Evolutionary conservation across 768 basidiomycete genomes (phyloP).

Genomic region (Podaxis sp.): DNA sequence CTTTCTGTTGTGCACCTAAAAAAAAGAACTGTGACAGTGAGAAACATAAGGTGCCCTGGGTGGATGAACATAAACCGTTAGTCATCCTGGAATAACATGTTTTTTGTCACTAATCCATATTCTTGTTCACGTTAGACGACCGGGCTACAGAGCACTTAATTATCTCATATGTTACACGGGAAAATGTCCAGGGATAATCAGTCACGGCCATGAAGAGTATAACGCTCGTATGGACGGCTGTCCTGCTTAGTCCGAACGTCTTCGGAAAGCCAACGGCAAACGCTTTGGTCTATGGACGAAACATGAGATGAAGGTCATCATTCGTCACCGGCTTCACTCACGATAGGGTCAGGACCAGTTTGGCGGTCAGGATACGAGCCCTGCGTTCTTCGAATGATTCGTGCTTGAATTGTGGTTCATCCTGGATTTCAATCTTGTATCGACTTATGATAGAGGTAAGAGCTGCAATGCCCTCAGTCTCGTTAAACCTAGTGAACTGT

Average conservation of each 20-base stretch:
- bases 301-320: neutral
- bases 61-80: no score
- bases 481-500: slow-evolving; percentile 37
- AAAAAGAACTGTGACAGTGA: no score
- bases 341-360: slow-evolving; percentile 42
- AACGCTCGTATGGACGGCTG: neutral
- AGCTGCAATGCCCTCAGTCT: slow-evolving; percentile 49
- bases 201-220: neutral
- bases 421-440: slow-evolving; percentile 47
- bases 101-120: no score
- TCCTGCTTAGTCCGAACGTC: slow-evolving; percentile 8
- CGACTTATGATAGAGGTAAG: slow-evolving; percentile 46
- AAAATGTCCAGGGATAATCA: neutral
- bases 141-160: no score
- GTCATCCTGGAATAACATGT: no score
- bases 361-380: slow-evolving; percentile 35
- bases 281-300: slow-evolving; percentile 21
- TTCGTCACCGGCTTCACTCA: slow-evolving; percentile 25
- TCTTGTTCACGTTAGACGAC: no score
- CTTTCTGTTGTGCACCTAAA: no score
- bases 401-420: slow-evolving; percentile 45
- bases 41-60: no score
- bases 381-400: slow-evolving; percentile 48
- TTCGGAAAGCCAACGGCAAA: slow-evolving; percentile 21
- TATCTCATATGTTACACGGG: no score